phyloP scores from a whole-genome alignment of 148 eudicot genomes.

The Rheum nobile region DNA sequence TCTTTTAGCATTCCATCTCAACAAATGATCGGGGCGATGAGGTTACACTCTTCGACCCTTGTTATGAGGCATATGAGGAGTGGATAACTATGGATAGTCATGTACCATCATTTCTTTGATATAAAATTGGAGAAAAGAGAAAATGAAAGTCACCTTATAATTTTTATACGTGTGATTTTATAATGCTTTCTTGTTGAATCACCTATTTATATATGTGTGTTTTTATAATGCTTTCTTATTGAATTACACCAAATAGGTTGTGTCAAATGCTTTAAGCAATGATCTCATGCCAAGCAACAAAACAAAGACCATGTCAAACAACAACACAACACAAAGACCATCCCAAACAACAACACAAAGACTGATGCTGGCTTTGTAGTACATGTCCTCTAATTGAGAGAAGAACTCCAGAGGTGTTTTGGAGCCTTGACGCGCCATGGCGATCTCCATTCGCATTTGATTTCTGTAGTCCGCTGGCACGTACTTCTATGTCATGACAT shows the following conservation, averaged over 20 bases:
- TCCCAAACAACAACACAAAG: too few relatives aligned
- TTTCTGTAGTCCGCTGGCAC: too few relatives aligned
- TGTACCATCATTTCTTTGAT: constrained; percentile 23
- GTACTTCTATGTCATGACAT: too few relatives aligned
- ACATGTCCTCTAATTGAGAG: too few relatives aligned
- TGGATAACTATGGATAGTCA: constrained; percentile 84
- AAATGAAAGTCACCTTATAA: background rate
- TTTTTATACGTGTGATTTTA: background rate
- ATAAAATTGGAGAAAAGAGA: background rate
- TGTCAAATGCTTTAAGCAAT: too few relatives aligned
- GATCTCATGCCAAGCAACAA: too few relatives aligned
- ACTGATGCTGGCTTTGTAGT: too few relatives aligned
- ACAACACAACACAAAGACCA: too few relatives aligned
- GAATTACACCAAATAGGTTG: background rate
- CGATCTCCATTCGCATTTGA: too few relatives aligned
- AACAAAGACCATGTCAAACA: too few relatives aligned
- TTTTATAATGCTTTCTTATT: background rate
- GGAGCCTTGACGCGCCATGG: too few relatives aligned
- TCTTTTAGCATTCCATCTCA: constrained; percentile 14
- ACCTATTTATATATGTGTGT: background rate
- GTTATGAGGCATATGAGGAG: constrained; percentile 75
- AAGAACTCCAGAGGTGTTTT: too few relatives aligned
- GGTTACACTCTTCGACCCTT: constrained; percentile 77
- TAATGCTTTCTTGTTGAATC: background rate
- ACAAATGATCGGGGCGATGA: constrained; percentile 81